phyloP scores from a whole-genome alignment of 192 early-diverging fungal species.

The Mortierella antarctica region DNA sequence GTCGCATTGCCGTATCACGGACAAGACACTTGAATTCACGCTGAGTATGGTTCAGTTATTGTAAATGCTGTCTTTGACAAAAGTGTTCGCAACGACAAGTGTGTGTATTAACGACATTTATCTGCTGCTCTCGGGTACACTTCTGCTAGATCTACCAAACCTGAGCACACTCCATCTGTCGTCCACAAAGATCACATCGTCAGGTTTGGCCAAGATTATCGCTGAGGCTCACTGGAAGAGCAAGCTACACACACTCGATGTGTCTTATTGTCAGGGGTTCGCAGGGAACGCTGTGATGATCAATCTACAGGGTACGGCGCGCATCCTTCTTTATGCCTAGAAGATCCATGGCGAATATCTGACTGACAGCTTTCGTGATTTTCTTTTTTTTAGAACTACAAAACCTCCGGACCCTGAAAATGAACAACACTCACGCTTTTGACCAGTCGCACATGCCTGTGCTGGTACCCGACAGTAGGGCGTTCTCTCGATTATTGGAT shows the following conservation, averaged over 20 bases:
- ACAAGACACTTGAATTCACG: slow-evolving; percentile 52
- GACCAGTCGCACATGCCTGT: slow-evolving; percentile 9
- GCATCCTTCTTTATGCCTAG: not conserved
- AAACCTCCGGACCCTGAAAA: slow-evolving; percentile 28
- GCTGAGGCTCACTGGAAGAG: slow-evolving; percentile 27
- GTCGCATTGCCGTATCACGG: slow-evolving; percentile 60
- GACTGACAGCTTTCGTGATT: slow-evolving; percentile 18
- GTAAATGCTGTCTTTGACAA: not conserved
- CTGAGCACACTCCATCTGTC: slow-evolving; percentile 53
- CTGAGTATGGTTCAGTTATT: not conserved
- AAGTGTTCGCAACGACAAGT: not conserved
- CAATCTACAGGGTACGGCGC: slow-evolving; percentile 44
- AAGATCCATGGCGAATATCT: not conserved
- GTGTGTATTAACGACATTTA: not conserved
- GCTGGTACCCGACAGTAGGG: slow-evolving; percentile 2
- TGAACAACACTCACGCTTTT: slow-evolving; percentile 42
- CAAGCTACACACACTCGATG: slow-evolving; percentile 43
- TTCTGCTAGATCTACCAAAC: slow-evolving; percentile 25
- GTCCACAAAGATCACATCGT: slow-evolving; percentile 65
- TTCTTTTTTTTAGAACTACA: slow-evolving; percentile 18
- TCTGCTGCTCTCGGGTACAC: not conserved
- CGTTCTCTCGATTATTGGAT: slow-evolving; percentile 8
- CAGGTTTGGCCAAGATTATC: slow-evolving; percentile 51
- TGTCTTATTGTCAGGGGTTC: slow-evolving; percentile 53
- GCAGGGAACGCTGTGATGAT: slow-evolving; percentile 21